Evolutionary conservation across 768 basidiomycete genomes (phyloP).

Genomic region (Mycena amicta): DNA sequence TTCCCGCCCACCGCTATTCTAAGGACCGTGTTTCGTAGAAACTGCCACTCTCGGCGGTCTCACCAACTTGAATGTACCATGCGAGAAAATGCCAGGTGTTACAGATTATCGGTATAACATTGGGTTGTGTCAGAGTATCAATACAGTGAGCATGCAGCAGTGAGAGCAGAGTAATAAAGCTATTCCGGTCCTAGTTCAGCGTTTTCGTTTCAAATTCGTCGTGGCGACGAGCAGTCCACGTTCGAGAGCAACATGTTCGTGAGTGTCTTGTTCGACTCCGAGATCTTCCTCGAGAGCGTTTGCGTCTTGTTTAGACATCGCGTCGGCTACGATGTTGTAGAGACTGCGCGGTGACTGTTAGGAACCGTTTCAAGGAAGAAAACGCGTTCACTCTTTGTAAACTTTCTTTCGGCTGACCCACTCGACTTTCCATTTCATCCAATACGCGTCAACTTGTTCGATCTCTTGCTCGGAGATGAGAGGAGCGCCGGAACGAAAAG

Average conservation of each 20-base stretch:
- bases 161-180: constrained; percentile 1
- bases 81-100: neutral
- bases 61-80: neutral
- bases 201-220: constrained; percentile 56
- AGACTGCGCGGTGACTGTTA: constrained; percentile 48
- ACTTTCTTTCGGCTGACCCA: constrained; percentile 79
- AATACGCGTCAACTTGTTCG: constrained; percentile 68
- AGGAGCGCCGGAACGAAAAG: constrained; percentile 67
- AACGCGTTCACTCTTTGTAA: constrained; percentile 71
- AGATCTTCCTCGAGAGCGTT: constrained; percentile 72
- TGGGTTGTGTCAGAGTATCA: constrained; percentile 70
- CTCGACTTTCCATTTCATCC: constrained; percentile 78
- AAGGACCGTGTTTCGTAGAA: too few species aligned
- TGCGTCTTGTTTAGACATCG: constrained; percentile 67
- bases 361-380: neutral
- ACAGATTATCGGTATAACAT: neutral
- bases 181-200: constrained; percentile 22
- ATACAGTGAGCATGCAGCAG: neutral
- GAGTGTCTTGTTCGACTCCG: constrained; percentile 77
- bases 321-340: constrained; percentile 72
- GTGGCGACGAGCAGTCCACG: constrained; percentile 55
- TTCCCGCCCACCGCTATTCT: too few species aligned
- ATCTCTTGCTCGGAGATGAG: constrained; percentile 75
- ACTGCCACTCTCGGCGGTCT: neutral
- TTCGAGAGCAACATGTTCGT: constrained; percentile 71